Conservation (phyloP, 768 basidiomycete genomes). For the Tulasnella sp. region DNA sequence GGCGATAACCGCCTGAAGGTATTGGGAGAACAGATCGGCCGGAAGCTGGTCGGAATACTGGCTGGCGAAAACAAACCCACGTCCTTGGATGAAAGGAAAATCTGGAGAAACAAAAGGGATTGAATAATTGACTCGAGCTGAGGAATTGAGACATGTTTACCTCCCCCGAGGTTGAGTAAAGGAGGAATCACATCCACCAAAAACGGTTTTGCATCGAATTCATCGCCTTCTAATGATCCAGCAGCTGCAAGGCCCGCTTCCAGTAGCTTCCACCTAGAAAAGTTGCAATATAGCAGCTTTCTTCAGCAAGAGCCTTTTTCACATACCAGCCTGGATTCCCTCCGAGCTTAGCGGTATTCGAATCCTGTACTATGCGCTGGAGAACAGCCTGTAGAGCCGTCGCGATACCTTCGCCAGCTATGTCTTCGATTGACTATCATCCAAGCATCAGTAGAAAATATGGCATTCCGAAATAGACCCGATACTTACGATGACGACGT, state of each 20-base stretch:
- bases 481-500: constrained; percentile 63
- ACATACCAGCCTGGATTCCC: constrained; percentile 62
- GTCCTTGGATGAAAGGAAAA: constrained; percentile 87
- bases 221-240: constrained; percentile 75
- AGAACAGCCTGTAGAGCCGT: constrained; percentile 51
- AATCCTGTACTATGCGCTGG: constrained; percentile 53
- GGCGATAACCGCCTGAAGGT: constrained; percentile 79
- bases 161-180: constrained; percentile 56
- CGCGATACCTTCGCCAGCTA: constrained; percentile 49
- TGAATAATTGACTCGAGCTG: neutral
- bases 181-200: constrained; percentile 76
- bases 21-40: constrained; percentile 68
- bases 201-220: constrained; percentile 75
- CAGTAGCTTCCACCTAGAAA: constrained; percentile 80
- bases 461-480: neutral
- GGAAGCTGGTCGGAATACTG: constrained; percentile 77
- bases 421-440: constrained; percentile 56
- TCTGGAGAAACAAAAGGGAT: constrained; percentile 46
- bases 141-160: constrained; percentile 43
- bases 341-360: constrained; percentile 51
- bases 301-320: constrained; percentile 13
- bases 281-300: neutral
- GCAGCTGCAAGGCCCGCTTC: constrained; percentile 80
- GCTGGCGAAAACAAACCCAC: constrained; percentile 92
- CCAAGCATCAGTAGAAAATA: neutral